These are phyloP conservation scores for Coemansia biformis DNA, from an alignment of 192 early-diverging fungal genomes.

Conservation along the genomic window DNA sequence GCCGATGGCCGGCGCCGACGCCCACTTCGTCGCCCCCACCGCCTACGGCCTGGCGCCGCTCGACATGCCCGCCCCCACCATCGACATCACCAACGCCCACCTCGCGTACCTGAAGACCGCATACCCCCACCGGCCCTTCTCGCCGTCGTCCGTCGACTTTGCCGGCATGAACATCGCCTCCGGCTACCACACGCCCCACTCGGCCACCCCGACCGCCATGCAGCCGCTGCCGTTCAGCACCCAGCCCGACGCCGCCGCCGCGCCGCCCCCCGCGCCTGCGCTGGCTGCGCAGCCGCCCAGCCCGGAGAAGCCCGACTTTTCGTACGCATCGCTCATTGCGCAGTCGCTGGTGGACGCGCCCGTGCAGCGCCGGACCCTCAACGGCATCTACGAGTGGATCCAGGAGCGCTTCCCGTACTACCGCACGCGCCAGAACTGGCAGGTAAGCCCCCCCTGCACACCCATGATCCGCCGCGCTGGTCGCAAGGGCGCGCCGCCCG, in stretches of 20 bases:
- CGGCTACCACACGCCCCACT: constrained; percentile 42
- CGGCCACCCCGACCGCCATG: constrained; percentile 27
- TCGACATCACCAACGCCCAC: constrained; percentile 35
- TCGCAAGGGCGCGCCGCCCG: too few species aligned
- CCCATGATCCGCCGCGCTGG: too few species aligned
- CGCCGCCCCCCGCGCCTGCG: constrained; percentile 3
- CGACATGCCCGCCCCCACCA: constrained; percentile 24
- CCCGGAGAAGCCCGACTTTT: constrained; percentile 67
- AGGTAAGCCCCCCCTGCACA: constrained; percentile 41
- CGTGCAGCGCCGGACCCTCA: constrained; percentile 66
- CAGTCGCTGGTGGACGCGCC: constrained; percentile 70
- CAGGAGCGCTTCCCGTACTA: constrained; percentile 77
- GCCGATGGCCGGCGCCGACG: constrained; percentile 18
- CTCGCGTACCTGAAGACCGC: constrained; percentile 45
- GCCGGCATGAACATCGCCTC: constrained; percentile 48
- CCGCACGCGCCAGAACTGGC: constrained; percentile 59
- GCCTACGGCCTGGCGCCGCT: constrained; percentile 21
- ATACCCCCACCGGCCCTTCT: constrained; percentile 35
- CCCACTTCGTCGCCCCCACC: constrained; percentile 14
- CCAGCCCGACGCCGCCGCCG: constrained; percentile 9
- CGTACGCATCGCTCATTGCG: constrained; percentile 79
- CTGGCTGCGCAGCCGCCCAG: constrained; percentile 21
- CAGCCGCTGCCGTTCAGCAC: constrained; percentile 15
- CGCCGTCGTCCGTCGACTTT: constrained; percentile 49
- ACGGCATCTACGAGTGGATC: constrained; percentile 85